These are phyloP conservation scores for Dryas octopetala DNA, from an alignment of 306 rosid species.

Conservation along the genomic window DNA sequence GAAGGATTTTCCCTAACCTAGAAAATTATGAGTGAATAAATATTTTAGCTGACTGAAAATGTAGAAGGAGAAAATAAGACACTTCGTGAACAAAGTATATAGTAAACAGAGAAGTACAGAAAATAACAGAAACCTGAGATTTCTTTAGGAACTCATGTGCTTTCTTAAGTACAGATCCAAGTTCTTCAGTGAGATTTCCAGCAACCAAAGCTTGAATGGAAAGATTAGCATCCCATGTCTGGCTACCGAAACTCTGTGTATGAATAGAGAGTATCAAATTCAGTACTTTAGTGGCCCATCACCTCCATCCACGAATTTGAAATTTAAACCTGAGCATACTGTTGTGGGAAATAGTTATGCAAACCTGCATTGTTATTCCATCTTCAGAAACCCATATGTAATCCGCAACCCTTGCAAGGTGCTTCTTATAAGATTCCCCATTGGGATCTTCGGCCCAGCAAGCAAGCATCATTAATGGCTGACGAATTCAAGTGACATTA, in stretches of 20 bases:
- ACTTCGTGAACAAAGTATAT: too few relatives aligned
- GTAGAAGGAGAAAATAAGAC: too few relatives aligned
- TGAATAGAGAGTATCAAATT: neutral
- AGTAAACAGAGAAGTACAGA: too few relatives aligned
- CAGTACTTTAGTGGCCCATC: neutral
- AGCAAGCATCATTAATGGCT: slow-evolving; percentile 30
- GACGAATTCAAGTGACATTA: neutral
- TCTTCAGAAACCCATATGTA: slow-evolving; percentile 40
- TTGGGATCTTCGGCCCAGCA: slow-evolving; percentile 39
- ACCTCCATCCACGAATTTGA: neutral
- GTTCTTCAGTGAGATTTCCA: slow-evolving; percentile 28
- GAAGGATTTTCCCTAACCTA: slow-evolving; percentile 32
- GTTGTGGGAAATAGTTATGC: neutral
- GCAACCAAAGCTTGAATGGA: slow-evolving; percentile 36
- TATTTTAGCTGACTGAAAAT: neutral
- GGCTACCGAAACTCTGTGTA: slow-evolving; percentile 20
- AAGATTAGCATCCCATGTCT: slow-evolving; percentile 31
- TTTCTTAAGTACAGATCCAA: slow-evolving; percentile 22
- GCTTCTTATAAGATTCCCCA: slow-evolving; percentile 41
- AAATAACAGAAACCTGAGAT: slow-evolving; percentile 23
- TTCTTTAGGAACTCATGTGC: slow-evolving; percentile 33
- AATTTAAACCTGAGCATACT: neutral
- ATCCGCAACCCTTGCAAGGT: slow-evolving; percentile 33
- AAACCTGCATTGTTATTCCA: slow-evolving; percentile 32
- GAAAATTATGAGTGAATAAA: neutral